Evolutionary conservation across 179 eudicot genomes (phyloP).

Genomic region (Amaranthus tricolor): DNA sequence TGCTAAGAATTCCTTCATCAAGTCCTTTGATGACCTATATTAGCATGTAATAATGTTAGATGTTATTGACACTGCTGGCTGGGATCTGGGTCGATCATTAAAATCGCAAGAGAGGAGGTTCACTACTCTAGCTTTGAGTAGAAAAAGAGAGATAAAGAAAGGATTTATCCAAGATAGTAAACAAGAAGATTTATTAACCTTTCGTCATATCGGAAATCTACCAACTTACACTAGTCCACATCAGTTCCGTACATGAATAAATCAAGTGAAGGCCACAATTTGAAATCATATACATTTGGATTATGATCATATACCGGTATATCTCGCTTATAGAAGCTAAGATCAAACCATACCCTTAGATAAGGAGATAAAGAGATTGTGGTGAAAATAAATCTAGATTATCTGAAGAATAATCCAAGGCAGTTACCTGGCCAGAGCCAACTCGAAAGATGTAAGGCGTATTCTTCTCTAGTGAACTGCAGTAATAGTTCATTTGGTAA

Average conservation of each 20-base stretch:
- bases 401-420: conserved; percentile 1
- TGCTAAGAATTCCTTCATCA: conserved; percentile 88
- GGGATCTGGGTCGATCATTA: background rate
- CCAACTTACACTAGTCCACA: background rate
- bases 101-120: background rate
- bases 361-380: no score
- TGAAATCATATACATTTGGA: background rate
- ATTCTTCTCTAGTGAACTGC: conserved; percentile 89
- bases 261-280: background rate
- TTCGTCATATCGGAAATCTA: background rate
- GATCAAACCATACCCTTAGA: no score
- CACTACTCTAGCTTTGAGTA: background rate
- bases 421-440: conserved; percentile 88
- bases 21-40: conserved; percentile 78
- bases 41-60: background rate
- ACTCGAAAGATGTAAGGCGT: conserved; percentile 79
- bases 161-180: background rate
- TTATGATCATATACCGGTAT: background rate
- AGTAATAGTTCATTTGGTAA: conserved; percentile 9
- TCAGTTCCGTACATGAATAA: background rate
- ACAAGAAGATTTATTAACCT: background rate
- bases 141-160: background rate
- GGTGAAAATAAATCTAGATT: background rate
- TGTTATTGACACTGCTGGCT: background rate
- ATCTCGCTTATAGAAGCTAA: no score